Base-by-base conservation (phyloP, 768 basidiomycete genomes). In the Leucocoprinus birnbaumii region DNA sequence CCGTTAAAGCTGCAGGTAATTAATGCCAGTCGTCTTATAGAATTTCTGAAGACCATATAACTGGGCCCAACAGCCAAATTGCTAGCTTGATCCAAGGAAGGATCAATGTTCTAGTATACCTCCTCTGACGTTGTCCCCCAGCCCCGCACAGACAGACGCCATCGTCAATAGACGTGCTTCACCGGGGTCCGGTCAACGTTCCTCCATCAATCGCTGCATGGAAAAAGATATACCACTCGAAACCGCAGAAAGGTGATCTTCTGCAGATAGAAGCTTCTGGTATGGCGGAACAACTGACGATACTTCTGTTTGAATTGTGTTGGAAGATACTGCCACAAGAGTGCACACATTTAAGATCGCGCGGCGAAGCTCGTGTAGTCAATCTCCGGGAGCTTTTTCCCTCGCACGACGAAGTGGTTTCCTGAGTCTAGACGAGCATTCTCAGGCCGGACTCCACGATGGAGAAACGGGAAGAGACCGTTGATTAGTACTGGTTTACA, bases 271-370 rank as follows among this genome's bases (percentile, higher is more conserved):
- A 89, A 60, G 77, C 90, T 1, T 63, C 78, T 19, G 83, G 86
- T 53, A 63, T 96, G 31, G 92, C 92, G 0, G 83, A 92, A 41
- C 92, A 95, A 62, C 73, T 96, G 42, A 84, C 87, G n/a, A 70
- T 94, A 43, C 73, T 85, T 58, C 91, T 95, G 66, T 83, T 78
- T 53, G 70, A 76, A 37, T 73, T 86, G 6, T 96, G 94, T 66
- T 69, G 74, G 56, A 84, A 82, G 64, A 82, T 94, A 53, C 80
- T 80, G 8, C 77, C 83, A 6, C 81, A 82, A 41, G 91, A 95
- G 62, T 96, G 89, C 66, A 73, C 73, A 34, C 90, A 90, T 67
- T 68, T 76, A 3, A 79, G 77, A 55, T 71, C 64, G 10, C 74
- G 74, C 27, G 64, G 62, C 1, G 70, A 71, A 13, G 58, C 69